Percentiles rank a stretch among this genome's conserved stretches.
These are phyloP conservation scores for Antrodiella citrinella DNA, from an alignment of 768 basidiomycete genomes.

Conservation along the genomic window DNA sequence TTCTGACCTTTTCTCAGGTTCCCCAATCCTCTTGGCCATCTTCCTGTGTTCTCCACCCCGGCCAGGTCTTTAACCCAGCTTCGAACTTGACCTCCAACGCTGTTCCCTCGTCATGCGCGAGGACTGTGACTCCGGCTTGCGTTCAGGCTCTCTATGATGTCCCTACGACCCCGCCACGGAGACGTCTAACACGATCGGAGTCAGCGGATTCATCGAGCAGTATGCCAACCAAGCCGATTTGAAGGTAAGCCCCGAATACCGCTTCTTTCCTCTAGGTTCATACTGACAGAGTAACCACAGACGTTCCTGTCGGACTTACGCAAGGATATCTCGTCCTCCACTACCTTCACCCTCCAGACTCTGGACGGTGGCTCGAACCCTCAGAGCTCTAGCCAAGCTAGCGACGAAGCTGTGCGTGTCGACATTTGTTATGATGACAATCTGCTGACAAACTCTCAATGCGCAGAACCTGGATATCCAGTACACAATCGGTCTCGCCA, in stretches of 20 bases:
- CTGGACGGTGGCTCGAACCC: conserved; percentile 22
- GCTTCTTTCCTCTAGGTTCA: background rate
- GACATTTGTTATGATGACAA: background rate
- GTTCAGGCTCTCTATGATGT: conserved; percentile 29
- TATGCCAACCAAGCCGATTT: conserved; percentile 24
- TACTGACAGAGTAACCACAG: conserved; percentile 30
- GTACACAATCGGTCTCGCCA: conserved; percentile 27
- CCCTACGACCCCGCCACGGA: conserved; percentile 23
- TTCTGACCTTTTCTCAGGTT: conserved; percentile 28
- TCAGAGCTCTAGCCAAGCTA: conserved; percentile 16
- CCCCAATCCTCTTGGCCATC: conserved; percentile 12
- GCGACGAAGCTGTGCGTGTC: conserved; percentile 21
- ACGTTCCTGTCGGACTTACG: conserved; percentile 18
- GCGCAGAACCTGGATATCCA: conserved; percentile 28
- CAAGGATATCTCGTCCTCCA: conserved; percentile 14
- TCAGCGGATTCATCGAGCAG: conserved; percentile 25
- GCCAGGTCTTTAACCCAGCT: background rate
- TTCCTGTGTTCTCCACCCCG: conserved; percentile 19
- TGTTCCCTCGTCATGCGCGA: conserved; percentile 19
- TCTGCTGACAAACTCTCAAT: background rate
- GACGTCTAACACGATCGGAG: conserved; percentile 19
- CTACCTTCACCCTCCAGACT: conserved; percentile 17
- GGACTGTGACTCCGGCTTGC: conserved; percentile 20
- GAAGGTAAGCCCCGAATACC: conserved; percentile 8
- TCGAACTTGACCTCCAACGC: conserved; percentile 18